Conservation (phyloP, 73 alveolate species). For the Paramecium bursaria region DNA sequence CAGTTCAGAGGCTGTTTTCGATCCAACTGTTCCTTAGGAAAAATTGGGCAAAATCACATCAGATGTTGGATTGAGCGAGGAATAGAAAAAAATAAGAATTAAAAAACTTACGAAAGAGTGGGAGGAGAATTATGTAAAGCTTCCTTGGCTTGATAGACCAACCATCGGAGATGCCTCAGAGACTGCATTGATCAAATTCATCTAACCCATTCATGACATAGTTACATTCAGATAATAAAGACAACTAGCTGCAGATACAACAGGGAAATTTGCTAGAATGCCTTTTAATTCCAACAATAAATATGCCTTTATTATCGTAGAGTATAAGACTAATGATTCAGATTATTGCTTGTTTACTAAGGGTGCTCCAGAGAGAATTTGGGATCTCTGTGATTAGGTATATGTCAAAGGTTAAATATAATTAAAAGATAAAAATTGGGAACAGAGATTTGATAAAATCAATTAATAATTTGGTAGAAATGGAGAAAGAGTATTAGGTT, state of each 20-base stretch:
- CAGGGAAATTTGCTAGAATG: conserved; percentile 74
- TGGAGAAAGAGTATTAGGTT: conserved; percentile 86
- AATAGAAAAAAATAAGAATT: conserved; percentile 19
- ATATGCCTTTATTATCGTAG: conserved; percentile 71
- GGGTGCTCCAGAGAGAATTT: conserved; percentile 77
- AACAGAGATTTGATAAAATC: conserved; percentile 51
- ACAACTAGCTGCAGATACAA: conserved; percentile 71
- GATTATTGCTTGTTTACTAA: conserved; percentile 67
- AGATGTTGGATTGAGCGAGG: conserved; percentile 10
- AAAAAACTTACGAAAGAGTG: conserved; percentile 22
- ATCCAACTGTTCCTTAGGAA: conserved; percentile 58
- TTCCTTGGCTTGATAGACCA: conserved; percentile 38
- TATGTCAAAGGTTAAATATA: conserved; percentile 4
- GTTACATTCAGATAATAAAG: conserved; percentile 64
- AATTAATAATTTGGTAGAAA: conserved; percentile 70
- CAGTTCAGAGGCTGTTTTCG: conserved; percentile 39
- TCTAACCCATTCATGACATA: conserved; percentile 83
- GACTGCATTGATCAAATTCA: conserved; percentile 92
- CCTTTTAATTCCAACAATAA: conserved; percentile 75
- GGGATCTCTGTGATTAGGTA: conserved; percentile 34
- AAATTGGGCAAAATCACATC: background rate
- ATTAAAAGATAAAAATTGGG: conserved; percentile 62
- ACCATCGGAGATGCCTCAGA: conserved; percentile 94
- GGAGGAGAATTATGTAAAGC: conserved; percentile 7
- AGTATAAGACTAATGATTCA: conserved; percentile 58